These are phyloP conservation scores for Dryas drummondii DNA, from an alignment of 306 rosid species.

Conservation along the genomic window DNA sequence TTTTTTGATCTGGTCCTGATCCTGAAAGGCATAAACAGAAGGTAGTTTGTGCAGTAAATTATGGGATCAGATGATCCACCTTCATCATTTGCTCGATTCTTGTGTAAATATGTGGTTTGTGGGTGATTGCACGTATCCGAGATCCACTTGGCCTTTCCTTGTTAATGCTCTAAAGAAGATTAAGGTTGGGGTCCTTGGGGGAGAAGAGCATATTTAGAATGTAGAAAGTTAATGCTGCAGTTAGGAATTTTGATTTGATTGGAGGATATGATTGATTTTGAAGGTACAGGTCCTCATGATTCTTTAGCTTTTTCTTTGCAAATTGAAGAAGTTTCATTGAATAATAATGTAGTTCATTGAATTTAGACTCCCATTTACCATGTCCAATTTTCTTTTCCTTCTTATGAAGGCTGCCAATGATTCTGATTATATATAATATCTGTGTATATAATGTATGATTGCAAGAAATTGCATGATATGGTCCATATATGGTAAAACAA, in stretches of 20 bases:
- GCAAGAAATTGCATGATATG: background rate
- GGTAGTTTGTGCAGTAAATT: background rate
- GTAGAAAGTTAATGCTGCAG: background rate
- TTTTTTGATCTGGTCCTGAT: background rate
- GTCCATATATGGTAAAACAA: background rate
- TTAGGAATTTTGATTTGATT: background rate
- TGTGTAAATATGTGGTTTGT: no score
- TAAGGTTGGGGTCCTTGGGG: slow-evolving; percentile 2
- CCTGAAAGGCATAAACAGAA: background rate
- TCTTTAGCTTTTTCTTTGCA: background rate
- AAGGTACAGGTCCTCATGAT: background rate
- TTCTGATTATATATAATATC: background rate
- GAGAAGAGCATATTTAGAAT: background rate
- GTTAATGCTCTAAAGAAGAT: background rate
- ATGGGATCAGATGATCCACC: no score
- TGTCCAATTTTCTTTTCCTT: background rate
- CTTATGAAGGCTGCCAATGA: background rate
- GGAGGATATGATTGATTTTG: background rate
- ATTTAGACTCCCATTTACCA: background rate
- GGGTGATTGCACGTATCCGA: background rate
- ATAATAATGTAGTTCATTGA: background rate
- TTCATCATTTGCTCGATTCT: no score
- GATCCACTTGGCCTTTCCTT: background rate
- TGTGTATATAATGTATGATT: background rate
- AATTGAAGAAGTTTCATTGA: background rate